Evolutionary conservation across 2,329 filamentous ascomycete species (phyloP).

Genomic region (Colletotrichum limetticola): DNA sequence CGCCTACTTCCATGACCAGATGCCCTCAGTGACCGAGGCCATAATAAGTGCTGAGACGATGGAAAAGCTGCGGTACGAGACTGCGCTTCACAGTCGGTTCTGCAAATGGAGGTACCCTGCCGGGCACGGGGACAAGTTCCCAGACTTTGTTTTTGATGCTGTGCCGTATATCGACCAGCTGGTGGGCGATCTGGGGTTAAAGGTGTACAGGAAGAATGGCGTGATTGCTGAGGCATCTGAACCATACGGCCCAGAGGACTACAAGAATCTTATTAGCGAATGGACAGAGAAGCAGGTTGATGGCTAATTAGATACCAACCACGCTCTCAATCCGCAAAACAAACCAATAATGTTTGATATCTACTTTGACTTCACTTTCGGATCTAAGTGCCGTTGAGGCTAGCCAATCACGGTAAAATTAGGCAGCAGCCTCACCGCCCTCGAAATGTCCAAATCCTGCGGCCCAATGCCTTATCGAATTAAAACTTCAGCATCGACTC

Average conservation of each 20-base stretch:
- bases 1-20: conserved; percentile 49
- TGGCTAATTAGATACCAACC: background rate
- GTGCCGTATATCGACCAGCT: conserved; percentile 79
- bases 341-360: background rate
- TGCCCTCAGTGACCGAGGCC: conserved; percentile 45
- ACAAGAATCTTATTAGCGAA: conserved; percentile 63
- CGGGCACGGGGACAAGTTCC: conserved; percentile 70
- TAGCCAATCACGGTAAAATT: background rate
- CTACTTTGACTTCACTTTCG: background rate
- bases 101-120: conserved; percentile 75
- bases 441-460: too few relatives aligned
- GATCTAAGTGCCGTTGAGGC: background rate
- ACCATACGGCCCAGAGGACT: conserved; percentile 70
- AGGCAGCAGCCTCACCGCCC: conserved; percentile 17
- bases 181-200: conserved; percentile 72
- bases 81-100: conserved; percentile 74
- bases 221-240: conserved; percentile 62
- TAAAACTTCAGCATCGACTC: background rate
- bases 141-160: conserved; percentile 81
- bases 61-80: conserved; percentile 59
- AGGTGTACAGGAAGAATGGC: conserved; percentile 64
- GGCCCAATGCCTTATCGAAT: background rate
- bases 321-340: background rate
- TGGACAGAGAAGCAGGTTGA: conserved; percentile 47
- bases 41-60: conserved; percentile 46